A percentile compares a stretch with the other conserved stretches of the same genome.
Conservation (phyloP, 148 eudicot genomes). For the Fagopyrum homotropicum region DNA sequence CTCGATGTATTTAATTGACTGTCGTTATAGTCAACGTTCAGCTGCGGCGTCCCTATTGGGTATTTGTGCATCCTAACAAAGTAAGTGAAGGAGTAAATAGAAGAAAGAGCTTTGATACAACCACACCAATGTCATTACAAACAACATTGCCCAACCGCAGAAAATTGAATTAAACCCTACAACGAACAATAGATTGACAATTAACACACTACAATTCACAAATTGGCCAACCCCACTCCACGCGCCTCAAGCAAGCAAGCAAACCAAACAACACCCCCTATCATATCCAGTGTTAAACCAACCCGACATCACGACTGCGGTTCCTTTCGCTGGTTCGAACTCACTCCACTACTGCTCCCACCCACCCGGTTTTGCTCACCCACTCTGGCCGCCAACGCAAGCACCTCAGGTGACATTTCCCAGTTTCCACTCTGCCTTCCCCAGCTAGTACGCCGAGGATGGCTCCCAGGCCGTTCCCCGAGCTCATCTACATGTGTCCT, state of each 20-base stretch:
- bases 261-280: conserved; percentile 1
- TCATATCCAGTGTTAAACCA: neutral
- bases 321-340: conserved; percentile 2
- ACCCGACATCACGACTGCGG: neutral
- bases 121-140: conserved; percentile 9
- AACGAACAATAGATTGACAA: neutral
- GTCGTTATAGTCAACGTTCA: too few relatives aligned
- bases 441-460: conserved; percentile 74
- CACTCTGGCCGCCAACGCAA: conserved; percentile 73
- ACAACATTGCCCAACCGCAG: conserved; percentile 3
- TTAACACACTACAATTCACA: conserved; percentile 12
- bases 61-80: too few relatives aligned
- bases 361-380: conserved; percentile 42
- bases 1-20: too few relatives aligned
- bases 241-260: neutral
- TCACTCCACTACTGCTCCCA: conserved; percentile 16
- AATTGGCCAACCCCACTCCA: conserved; percentile 10
- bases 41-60: too few relatives aligned
- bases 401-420: conserved; percentile 98
- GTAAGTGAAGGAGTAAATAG: neutral
- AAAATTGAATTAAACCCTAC: neutral
- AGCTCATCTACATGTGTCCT: conserved; percentile 67
- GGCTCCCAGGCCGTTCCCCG: conserved; percentile 61
- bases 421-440: conserved; percentile 94
- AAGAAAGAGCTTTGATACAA: neutral